phyloP scores from a whole-genome alignment of 352 stramenopile species.

The Globisporangium paroecandrum region DNA sequence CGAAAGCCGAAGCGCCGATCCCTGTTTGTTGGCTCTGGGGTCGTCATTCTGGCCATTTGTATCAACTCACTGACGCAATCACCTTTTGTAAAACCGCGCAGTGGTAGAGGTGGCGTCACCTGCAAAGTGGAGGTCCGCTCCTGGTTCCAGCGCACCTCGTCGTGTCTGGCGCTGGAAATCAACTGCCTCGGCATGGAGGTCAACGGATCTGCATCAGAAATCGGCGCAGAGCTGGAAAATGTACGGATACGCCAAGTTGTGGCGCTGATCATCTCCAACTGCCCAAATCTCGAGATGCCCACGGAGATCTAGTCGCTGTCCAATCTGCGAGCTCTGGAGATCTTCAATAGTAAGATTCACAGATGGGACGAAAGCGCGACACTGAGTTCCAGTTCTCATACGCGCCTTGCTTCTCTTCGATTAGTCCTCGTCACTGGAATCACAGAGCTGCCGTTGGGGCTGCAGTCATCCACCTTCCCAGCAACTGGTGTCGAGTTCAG shows the following conservation, averaged over 20 bases:
- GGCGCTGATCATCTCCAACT: conserved; percentile 5
- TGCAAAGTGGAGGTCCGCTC: background rate
- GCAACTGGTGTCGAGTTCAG: background rate
- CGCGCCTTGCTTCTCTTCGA: background rate
- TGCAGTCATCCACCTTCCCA: background rate
- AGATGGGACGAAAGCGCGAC: background rate
- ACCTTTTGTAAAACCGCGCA: no score
- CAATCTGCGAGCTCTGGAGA: background rate
- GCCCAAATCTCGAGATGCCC: background rate
- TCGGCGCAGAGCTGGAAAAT: background rate
- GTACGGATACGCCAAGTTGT: background rate
- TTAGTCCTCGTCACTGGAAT: background rate
- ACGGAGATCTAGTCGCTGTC: background rate
- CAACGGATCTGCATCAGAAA: background rate
- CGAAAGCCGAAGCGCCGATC: no score
- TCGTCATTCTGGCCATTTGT: no score
- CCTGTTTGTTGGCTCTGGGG: no score
- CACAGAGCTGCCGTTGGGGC: background rate
- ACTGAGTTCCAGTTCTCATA: background rate
- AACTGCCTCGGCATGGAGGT: background rate
- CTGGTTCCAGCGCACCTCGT: background rate
- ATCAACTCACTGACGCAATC: no score
- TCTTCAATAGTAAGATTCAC: background rate
- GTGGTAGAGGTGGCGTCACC: background rate
- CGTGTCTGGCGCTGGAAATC: background rate